Evolutionary conservation across 257 asterid species (phyloP).

Genomic region (Ligustrum vulgare): DNA sequence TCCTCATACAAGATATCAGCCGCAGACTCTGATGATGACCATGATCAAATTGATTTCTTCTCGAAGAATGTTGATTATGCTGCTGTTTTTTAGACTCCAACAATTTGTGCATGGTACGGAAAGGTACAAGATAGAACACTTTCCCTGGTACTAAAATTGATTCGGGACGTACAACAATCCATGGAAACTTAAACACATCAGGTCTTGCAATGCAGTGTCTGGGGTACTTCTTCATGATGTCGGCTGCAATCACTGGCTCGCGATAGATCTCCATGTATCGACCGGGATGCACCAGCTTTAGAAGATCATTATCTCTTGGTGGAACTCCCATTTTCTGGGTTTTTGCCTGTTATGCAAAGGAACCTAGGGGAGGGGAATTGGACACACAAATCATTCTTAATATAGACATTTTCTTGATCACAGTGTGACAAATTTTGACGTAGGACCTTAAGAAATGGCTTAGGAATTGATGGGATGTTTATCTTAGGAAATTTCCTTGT

Average conservation of each 20-base stretch:
- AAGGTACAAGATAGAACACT: constrained; percentile 40
- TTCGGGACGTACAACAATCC: constrained; percentile 63
- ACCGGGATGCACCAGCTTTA: constrained; percentile 60
- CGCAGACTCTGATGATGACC: neutral
- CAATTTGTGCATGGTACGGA: constrained; percentile 28
- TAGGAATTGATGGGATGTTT: constrained; percentile 6
- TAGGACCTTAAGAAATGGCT: constrained; percentile 7
- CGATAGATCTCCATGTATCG: constrained; percentile 39
- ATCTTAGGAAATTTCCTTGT: neutral
- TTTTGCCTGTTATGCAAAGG: neutral
- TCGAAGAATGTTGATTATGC: neutral
- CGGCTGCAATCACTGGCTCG: constrained; percentile 34
- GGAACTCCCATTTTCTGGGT: constrained; percentile 34
- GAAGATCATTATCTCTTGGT: constrained; percentile 33
- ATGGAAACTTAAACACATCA: constrained; percentile 59
- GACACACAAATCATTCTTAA: neutral
- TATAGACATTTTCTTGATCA: constrained; percentile 7
- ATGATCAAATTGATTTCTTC: neutral
- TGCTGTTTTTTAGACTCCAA: constrained; percentile 19
- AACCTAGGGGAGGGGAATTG: constrained; percentile 24
- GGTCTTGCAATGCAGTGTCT: constrained; percentile 65
- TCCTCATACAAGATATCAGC: constrained; percentile 44
- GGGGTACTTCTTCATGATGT: constrained; percentile 42
- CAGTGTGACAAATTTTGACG: constrained; percentile 13
- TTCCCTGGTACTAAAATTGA: constrained; percentile 37